phyloP scores from a whole-genome alignment of 1,284 basidiomycete species.

The Irpex rosettiformis region DNA sequence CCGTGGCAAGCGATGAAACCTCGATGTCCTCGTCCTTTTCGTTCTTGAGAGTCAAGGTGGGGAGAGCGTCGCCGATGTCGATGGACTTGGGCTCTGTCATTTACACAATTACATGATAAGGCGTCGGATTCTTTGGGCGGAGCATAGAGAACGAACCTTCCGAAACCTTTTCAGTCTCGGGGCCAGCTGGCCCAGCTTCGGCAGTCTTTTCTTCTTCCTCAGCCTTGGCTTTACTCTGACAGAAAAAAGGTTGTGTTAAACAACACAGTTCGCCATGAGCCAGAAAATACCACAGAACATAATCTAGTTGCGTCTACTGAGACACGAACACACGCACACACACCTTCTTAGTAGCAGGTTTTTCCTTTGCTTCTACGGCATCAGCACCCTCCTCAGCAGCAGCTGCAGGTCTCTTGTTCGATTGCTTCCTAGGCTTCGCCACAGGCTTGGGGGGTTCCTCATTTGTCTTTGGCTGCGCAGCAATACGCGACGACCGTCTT shows the following conservation, averaged over 20 bases:
- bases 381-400: constrained; percentile 20
- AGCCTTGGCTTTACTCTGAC: constrained; percentile 17
- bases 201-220: constrained; percentile 17
- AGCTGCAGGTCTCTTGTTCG: constrained; percentile 25
- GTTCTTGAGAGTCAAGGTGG: constrained; percentile 73
- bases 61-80: constrained; percentile 76
- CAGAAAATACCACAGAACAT: too few species aligned
- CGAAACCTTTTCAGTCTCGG: neutral
- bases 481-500: constrained; percentile 28
- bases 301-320: too few species aligned
- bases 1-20: constrained; percentile 53
- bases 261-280: neutral
- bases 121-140: neutral
- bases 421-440: constrained; percentile 15
- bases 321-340: neutral
- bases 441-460: constrained; percentile 22
- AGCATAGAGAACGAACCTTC: neutral
- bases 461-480: constrained; percentile 28
- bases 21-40: constrained; percentile 74
- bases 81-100: constrained; percentile 36
- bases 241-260: neutral
- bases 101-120: neutral
- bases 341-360: constrained; percentile 29
- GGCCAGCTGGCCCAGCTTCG: constrained; percentile 7
- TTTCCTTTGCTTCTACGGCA: constrained; percentile 14